phyloP scores from a whole-genome alignment of 169 alveolate species.

The Plasmodium falciparum region DNA sequence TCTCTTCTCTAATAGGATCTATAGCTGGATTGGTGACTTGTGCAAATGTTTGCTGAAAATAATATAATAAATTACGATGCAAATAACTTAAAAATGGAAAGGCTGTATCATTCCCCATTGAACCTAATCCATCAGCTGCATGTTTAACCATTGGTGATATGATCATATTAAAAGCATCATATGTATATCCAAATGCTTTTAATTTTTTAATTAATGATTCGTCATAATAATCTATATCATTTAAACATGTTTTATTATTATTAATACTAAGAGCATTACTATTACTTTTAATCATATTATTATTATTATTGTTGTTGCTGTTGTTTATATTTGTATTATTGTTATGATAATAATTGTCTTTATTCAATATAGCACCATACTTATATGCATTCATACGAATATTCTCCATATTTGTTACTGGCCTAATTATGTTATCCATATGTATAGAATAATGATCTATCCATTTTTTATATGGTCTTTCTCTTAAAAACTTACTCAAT shows the following conservation, averaged over 20 bases:
- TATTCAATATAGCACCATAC: slow-evolving; percentile 47
- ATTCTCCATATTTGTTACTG: slow-evolving; percentile 73
- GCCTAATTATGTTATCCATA: slow-evolving; percentile 67
- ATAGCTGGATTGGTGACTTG: slow-evolving; percentile 88
- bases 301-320: too few species aligned
- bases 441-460: slow-evolving; percentile 75
- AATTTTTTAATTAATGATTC: slow-evolving; percentile 73
- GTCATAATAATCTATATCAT: slow-evolving; percentile 43
- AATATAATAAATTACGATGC: slow-evolving; percentile 80
- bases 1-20: slow-evolving; percentile 86
- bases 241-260: background rate
- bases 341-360: slow-evolving; percentile 20
- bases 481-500: slow-evolving; percentile 52
- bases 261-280: background rate
- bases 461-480: slow-evolving; percentile 71
- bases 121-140: slow-evolving; percentile 78
- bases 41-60: slow-evolving; percentile 84
- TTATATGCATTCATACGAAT: slow-evolving; percentile 77
- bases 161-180: slow-evolving; percentile 76
- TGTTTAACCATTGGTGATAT: slow-evolving; percentile 74
- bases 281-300: too few species aligned
- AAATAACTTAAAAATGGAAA: slow-evolving; percentile 77
- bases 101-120: slow-evolving; percentile 79
- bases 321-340: background rate
- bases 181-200: slow-evolving; percentile 78